Evolutionary conservation across 2,329 filamentous ascomycete genomes (phyloP).

Genomic region (Chaetomiaceae sp.): DNA sequence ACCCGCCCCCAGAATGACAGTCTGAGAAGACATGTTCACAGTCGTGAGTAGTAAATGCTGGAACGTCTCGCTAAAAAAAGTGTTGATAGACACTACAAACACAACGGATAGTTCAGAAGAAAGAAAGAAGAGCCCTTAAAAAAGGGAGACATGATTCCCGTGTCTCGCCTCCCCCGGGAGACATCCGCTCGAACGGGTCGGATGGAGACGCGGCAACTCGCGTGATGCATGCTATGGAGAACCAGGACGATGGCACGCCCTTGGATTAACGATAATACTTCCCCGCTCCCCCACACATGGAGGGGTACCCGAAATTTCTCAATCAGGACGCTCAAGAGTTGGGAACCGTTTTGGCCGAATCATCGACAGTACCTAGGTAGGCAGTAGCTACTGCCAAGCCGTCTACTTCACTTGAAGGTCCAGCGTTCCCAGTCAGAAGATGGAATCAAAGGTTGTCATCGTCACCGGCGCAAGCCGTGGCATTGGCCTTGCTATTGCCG

Average conservation of each 20-base stretch:
- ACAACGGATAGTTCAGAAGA: not conserved
- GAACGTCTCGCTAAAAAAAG: not conserved
- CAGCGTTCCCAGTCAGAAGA: not conserved
- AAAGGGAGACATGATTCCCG: not conserved
- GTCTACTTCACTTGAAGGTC: not conserved
- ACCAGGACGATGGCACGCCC: constrained; percentile 1
- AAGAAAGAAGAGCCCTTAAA: not conserved
- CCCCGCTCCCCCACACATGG: constrained; percentile 19
- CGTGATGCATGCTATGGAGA: not conserved
- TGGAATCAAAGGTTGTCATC: constrained; percentile 62
- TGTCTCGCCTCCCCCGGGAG: not conserved
- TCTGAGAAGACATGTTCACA: constrained; percentile 47
- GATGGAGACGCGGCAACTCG: constrained; percentile 4
- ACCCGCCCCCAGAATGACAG: constrained; percentile 64
- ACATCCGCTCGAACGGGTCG: constrained; percentile 5
- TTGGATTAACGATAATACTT: constrained; percentile 8
- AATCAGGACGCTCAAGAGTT: not conserved
- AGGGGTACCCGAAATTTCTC: constrained; percentile 11
- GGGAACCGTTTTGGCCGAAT: not conserved
- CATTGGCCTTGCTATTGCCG: constrained; percentile 54
- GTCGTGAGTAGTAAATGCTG: not conserved
- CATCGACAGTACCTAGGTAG: no score
- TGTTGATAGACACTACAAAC: not conserved
- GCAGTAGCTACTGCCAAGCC: not conserved
- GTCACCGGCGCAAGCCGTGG: constrained; percentile 63